Evolutionary conservation across 2,329 filamentous ascomycete species (phyloP).

Genomic region (Apiospora kogelbergensis): DNA sequence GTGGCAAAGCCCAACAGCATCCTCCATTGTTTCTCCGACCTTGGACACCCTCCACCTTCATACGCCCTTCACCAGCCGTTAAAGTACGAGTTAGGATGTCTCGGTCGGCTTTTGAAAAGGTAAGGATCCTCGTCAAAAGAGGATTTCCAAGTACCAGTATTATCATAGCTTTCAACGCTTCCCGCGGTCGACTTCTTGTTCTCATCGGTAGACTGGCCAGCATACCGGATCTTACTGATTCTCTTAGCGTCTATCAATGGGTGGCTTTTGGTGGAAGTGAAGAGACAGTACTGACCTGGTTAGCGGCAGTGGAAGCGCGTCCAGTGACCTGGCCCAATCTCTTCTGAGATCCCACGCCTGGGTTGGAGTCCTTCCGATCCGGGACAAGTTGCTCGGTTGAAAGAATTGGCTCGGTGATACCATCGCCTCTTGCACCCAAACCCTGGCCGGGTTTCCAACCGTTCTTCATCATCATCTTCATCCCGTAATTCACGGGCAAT

Average conservation of each 20-base stretch:
- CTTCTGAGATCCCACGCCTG: background rate
- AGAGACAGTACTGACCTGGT: background rate
- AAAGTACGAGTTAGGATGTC: background rate
- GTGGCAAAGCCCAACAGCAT: background rate
- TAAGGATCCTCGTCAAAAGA: background rate
- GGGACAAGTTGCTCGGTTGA: background rate
- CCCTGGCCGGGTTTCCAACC: background rate
- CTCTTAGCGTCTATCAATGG: background rate
- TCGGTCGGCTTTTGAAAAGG: background rate
- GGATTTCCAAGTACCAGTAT: background rate
- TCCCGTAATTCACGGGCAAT: background rate
- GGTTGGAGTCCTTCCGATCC: background rate
- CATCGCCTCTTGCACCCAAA: background rate
- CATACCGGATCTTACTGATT: background rate
- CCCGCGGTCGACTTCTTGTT: background rate
- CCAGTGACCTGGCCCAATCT: background rate
- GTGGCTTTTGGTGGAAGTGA: background rate
- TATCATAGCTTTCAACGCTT: background rate
- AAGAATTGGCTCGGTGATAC: background rate
- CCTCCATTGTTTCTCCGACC: no score
- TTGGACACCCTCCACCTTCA: background rate
- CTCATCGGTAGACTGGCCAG: background rate
- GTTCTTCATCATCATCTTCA: background rate
- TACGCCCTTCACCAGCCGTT: background rate
- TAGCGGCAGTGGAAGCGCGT: background rate